Evolutionary conservation across 2,329 filamentous ascomycete genomes (phyloP).

Genomic region (Tolypocladium nubicola): DNA sequence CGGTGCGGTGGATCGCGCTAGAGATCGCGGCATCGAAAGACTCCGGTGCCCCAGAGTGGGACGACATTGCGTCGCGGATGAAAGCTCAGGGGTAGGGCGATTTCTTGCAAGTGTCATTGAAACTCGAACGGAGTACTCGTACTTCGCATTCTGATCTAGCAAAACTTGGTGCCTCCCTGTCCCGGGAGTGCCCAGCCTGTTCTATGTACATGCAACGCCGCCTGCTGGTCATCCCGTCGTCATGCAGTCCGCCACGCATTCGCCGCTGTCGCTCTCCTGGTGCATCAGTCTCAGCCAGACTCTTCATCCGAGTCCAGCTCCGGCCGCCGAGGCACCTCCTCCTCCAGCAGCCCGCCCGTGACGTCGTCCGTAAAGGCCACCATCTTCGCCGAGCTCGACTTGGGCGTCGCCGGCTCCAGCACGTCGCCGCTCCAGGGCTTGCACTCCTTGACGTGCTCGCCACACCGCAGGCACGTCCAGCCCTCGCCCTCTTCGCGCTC

Average conservation of each 20-base stretch:
- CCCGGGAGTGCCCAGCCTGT: not conserved
- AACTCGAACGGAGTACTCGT: too few relatives aligned
- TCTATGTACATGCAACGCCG: not conserved
- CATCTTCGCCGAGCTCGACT: conserved; percentile 36
- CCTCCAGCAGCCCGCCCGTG: conserved; percentile 20
- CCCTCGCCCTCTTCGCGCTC: conserved; percentile 92
- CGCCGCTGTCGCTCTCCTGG: not conserved
- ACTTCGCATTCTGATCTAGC: not conserved
- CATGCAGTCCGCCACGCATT: not conserved
- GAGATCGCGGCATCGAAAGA: not conserved
- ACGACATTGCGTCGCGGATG: not conserved
- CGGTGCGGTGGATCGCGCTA: not conserved
- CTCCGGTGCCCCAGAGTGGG: not conserved
- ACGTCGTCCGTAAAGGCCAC: conserved; percentile 54
- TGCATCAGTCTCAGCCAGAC: conserved; percentile 6
- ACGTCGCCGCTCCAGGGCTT: conserved; percentile 89
- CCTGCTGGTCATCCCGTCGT: not conserved
- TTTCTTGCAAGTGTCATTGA: not conserved
- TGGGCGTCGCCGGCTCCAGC: conserved; percentile 43
- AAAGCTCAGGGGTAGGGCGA: not conserved
- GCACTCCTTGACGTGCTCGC: conserved; percentile 73
- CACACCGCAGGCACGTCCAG: conserved; percentile 85
- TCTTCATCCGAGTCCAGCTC: conserved; percentile 7
- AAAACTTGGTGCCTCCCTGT: not conserved
- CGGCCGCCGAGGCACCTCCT: conserved; percentile 9